phyloP scores from a whole-genome alignment of 352 stramenopile genomes.

The Phytophthora citrophthora region DNA sequence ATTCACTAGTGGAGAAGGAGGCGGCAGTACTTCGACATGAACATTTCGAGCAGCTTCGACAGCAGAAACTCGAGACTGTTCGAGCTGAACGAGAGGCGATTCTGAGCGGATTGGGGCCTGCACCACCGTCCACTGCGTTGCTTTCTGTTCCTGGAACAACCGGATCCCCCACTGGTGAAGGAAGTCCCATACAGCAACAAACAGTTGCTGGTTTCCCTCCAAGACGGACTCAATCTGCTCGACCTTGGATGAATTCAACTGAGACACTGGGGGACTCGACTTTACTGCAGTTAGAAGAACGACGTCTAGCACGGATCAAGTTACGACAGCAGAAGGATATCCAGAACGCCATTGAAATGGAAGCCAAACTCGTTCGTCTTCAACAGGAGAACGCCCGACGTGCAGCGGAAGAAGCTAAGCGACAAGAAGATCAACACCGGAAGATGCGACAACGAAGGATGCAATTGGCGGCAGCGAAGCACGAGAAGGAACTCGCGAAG shows the following conservation, averaged over 20 bases:
- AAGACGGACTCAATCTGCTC: conserved; percentile 33
- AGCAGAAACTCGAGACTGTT: conserved; percentile 67
- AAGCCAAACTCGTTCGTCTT: conserved; percentile 71
- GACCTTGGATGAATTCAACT: conserved; percentile 12
- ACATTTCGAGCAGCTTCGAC: conserved; percentile 72
- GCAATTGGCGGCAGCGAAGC: conserved; percentile 59
- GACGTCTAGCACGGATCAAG: conserved; percentile 70
- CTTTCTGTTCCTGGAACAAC: conserved; percentile 12
- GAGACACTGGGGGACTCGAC: conserved; percentile 46
- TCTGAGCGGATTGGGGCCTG: conserved; percentile 38
- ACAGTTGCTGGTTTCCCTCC: conserved; percentile 33
- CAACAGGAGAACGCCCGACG: conserved; percentile 68
- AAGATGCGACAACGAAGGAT: conserved; percentile 53
- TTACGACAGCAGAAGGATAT: conserved; percentile 76
- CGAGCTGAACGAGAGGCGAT: conserved; percentile 63
- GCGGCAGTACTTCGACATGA: conserved; percentile 70
- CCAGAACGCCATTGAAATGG: conserved; percentile 78
- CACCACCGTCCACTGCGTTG: conserved; percentile 36
- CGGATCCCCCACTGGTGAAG: conserved; percentile 10
- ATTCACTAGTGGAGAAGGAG: conserved; percentile 76
- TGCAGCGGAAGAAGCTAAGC: conserved; percentile 54
- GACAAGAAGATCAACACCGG: conserved; percentile 67
- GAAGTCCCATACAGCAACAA: conserved; percentile 23
- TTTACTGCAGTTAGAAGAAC: conserved; percentile 69
- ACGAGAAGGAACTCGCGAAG: conserved; percentile 64